Evolutionary conservation across 2,329 filamentous ascomycete species (phyloP).

Genomic region (Lachnellula willkommii): DNA sequence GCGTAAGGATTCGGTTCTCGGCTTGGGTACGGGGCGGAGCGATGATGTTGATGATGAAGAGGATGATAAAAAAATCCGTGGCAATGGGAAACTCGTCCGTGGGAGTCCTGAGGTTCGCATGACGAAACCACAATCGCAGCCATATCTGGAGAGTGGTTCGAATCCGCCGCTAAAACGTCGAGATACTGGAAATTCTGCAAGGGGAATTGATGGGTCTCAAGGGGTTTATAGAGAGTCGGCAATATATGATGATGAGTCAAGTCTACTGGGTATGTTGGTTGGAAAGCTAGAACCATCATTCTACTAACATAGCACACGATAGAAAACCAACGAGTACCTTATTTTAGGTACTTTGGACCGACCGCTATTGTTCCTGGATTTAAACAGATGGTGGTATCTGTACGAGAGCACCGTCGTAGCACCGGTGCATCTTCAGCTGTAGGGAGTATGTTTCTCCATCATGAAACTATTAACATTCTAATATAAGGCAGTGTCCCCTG

Average conservation of each 20-base stretch:
- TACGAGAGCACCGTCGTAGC: slow-evolving; percentile 60
- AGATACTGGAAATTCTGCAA: background rate
- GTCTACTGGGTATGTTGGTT: slow-evolving; percentile 28
- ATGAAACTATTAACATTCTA: background rate
- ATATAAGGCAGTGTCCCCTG: slow-evolving; percentile 23
- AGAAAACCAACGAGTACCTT: slow-evolving; percentile 66
- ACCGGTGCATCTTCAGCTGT: slow-evolving; percentile 32
- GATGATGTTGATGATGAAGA: slow-evolving; percentile 36
- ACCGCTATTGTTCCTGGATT: slow-evolving; percentile 89
- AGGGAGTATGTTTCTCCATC: slow-evolving; percentile 13
- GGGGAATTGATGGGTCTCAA: background rate
- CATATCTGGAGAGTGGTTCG: slow-evolving; percentile 6
- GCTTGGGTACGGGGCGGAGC: slow-evolving; percentile 25
- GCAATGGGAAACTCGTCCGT: background rate
- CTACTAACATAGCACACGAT: slow-evolving; percentile 35
- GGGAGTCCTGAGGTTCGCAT: background rate
- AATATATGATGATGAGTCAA: slow-evolving; percentile 26
- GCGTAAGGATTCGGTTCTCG: slow-evolving; percentile 9
- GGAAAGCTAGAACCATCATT: slow-evolving; percentile 22
- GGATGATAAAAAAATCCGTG: slow-evolving; percentile 10
- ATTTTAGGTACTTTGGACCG: slow-evolving; percentile 85
- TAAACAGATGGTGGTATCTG: slow-evolving; percentile 84
- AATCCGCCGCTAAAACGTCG: background rate
- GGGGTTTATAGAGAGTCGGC: slow-evolving; percentile 20
- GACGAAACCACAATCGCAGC: background rate